phyloP scores from a whole-genome alignment of 1,284 basidiomycete species.

The Afroboletus lepidellus region DNA sequence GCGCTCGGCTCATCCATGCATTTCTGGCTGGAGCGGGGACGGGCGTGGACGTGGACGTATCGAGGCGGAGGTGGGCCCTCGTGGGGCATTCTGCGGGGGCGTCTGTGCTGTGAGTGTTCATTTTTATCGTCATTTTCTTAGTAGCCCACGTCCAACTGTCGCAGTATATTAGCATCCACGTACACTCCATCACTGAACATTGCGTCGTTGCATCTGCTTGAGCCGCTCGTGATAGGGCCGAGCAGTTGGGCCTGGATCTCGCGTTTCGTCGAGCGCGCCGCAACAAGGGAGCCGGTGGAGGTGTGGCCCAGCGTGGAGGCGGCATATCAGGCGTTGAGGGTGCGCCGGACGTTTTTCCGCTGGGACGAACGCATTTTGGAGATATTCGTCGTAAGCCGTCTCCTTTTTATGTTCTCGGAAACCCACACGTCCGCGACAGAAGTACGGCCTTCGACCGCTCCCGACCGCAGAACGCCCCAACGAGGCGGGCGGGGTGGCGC shows the following conservation, averaged over 20 bases:
- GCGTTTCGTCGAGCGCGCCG: neutral
- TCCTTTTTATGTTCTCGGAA: too few species aligned
- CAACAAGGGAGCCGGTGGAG: neutral
- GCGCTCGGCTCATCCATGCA: conserved; percentile 2
- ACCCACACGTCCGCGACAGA: neutral
- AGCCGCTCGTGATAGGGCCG: neutral
- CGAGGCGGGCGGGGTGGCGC: neutral
- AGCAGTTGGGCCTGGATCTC: neutral
- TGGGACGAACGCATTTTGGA: conserved; percentile 8
- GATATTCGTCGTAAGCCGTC: neutral
- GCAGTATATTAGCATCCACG: neutral
- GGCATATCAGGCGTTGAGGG: neutral
- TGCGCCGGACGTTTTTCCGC: neutral
- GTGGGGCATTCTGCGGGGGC: conserved; percentile 4
- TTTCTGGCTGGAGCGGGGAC: conserved; percentile 1
- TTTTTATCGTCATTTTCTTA: neutral
- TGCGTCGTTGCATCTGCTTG: conserved; percentile 6
- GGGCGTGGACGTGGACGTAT: conserved; percentile 6
- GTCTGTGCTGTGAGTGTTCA: neutral
- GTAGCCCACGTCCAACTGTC: neutral
- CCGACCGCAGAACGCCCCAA: conserved; percentile 4
- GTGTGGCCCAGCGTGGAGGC: conserved; percentile 2
- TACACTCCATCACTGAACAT: conserved; percentile 3
- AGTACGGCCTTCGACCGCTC: conserved; percentile 4
- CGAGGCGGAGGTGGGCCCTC: conserved; percentile 1